phyloP scores from a whole-genome alignment of 495 filamentous ascomycete genomes.

The Annulohypoxylon bovei region DNA sequence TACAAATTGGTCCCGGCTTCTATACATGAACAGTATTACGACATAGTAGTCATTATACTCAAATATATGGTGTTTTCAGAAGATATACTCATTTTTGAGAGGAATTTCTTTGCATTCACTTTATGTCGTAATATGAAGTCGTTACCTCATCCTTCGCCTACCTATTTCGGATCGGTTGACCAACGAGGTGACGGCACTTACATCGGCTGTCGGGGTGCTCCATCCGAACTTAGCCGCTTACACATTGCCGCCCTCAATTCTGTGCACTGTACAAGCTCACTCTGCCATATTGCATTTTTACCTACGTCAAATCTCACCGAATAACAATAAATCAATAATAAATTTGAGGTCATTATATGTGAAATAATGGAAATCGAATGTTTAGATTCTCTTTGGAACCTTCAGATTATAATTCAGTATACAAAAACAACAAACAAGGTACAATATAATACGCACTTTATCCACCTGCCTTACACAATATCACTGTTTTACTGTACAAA shows the following conservation, averaged over 20 bases:
- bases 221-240: slow-evolving; percentile 9
- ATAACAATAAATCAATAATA: too few relatives aligned
- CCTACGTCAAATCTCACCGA: neutral
- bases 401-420: too few relatives aligned
- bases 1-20: neutral
- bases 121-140: neutral
- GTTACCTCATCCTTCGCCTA: slow-evolving; percentile 1
- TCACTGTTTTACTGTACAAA: slow-evolving; percentile 10
- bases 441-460: neutral
- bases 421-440: too few relatives aligned
- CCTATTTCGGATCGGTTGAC: slow-evolving; percentile 19
- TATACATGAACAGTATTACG: neutral
- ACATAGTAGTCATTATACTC: neutral
- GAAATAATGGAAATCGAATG: too few relatives aligned
- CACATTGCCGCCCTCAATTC: neutral
- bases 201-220: neutral
- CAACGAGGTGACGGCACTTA: slow-evolving; percentile 5
- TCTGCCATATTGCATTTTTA: neutral
- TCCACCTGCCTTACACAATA: neutral
- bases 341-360: too few relatives aligned
- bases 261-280: slow-evolving; percentile 3
- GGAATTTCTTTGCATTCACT: neutral
- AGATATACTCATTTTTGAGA: neutral
- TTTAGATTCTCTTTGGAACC: too few relatives aligned
- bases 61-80: neutral